Percentiles rank a stretch among this genome's conserved stretches.
These are phyloP conservation scores for Aspergillus spinulosporus DNA, from an alignment of 2,329 filamentous ascomycete species.

Conservation along the genomic window DNA sequence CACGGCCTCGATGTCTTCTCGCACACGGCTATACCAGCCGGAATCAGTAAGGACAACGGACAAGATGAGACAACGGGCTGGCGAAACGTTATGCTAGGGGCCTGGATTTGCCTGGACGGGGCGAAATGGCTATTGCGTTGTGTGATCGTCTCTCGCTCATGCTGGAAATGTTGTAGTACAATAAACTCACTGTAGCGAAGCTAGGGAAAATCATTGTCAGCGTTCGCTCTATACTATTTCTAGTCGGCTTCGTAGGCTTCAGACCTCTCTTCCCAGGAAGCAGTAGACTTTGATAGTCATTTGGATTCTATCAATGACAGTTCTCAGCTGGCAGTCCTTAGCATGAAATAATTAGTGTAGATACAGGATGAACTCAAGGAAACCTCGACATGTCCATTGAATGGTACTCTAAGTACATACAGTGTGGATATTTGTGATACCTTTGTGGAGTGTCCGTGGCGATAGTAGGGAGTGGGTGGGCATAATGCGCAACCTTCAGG, in stretches of 20 bases:
- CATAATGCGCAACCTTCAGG: slow-evolving; percentile 7
- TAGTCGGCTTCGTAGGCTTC: neutral
- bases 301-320: neutral
- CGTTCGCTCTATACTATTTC: slow-evolving; percentile 6
- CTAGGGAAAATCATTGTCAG: neutral
- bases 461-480: slow-evolving; percentile 6
- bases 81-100: slow-evolving; percentile 4
- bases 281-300: neutral
- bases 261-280: neutral
- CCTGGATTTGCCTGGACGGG: neutral
- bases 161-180: neutral
- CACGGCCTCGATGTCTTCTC: slow-evolving; percentile 11
- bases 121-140: neutral
- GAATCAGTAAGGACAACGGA: slow-evolving; percentile 2
- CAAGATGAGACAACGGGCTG: slow-evolving; percentile 5
- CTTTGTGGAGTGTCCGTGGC: neutral
- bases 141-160: neutral
- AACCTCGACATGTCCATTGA: neutral
- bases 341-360: neutral
- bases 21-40: slow-evolving; percentile 3
- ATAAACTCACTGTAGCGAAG: neutral
- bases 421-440: neutral
- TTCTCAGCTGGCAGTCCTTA: neutral
- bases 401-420: neutral
- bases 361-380: neutral